Percentiles rank a stretch among this genome's conserved stretches.
These are phyloP conservation scores for Fusarium floridanum DNA, from an alignment of 2,329 filamentous ascomycete species.

Conservation along the genomic window DNA sequence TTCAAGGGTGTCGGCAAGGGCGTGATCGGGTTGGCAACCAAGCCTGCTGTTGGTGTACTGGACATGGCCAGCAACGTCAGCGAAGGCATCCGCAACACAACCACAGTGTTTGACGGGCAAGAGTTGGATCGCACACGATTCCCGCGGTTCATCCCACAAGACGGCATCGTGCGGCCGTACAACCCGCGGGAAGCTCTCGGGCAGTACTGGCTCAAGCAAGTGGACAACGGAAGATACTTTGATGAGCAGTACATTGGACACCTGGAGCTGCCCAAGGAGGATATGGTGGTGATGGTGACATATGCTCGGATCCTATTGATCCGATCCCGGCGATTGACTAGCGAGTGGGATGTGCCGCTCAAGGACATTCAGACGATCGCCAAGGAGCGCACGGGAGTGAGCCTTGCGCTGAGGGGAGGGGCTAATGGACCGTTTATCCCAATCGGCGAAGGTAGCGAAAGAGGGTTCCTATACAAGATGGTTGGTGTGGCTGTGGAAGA, in stretches of 20 bases:
- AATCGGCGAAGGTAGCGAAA: slow-evolving; percentile 85
- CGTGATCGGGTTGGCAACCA: slow-evolving; percentile 92
- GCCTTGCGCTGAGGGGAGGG: slow-evolving; percentile 87
- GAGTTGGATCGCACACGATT: slow-evolving; percentile 96
- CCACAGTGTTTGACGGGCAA: slow-evolving; percentile 95
- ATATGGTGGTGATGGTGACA: slow-evolving; percentile 91
- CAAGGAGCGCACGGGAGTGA: slow-evolving; percentile 95
- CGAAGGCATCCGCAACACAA: slow-evolving; percentile 98
- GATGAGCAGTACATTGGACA: slow-evolving; percentile 98
- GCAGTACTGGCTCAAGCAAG: slow-evolving; percentile 98
- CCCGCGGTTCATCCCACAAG: slow-evolving; percentile 89
- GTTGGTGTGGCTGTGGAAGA: slow-evolving; percentile 75
- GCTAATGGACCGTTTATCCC: slow-evolving; percentile 96
- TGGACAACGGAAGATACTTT: slow-evolving; percentile 98
- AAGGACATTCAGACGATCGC: slow-evolving; percentile 97
- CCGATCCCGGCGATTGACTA: slow-evolving; percentile 84
- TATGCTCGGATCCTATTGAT: slow-evolving; percentile 91
- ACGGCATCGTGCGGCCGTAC: slow-evolving; percentile 95
- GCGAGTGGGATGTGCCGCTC: slow-evolving; percentile 95
- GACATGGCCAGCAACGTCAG: slow-evolving; percentile 97
- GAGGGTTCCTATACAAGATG: slow-evolving; percentile 74
- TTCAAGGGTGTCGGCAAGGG: slow-evolving; percentile 98
- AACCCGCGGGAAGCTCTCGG: slow-evolving; percentile 94
- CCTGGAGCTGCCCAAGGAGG: slow-evolving; percentile 88
- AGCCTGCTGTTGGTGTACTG: slow-evolving; percentile 95